Evolutionary conservation across 768 basidiomycete genomes (phyloP).

Genomic region (Hysterangium stoloniferum): DNA sequence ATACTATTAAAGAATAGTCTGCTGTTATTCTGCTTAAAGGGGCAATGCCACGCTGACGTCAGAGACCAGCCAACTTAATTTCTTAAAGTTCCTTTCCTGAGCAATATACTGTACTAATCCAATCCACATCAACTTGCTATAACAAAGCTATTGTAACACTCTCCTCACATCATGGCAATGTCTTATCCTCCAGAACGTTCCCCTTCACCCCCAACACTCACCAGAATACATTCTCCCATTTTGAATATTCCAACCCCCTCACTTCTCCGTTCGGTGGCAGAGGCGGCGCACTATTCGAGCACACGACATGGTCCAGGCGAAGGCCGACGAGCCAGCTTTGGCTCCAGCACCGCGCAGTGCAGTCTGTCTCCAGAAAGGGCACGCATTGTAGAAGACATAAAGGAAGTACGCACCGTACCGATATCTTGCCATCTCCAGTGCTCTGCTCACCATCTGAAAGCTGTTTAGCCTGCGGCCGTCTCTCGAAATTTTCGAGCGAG

Average conservation of each 20-base stretch:
- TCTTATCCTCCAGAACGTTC: conserved; percentile 19
- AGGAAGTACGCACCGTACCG: conserved; percentile 27
- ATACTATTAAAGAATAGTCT: too few species aligned
- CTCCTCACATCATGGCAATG: background rate
- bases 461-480: conserved; percentile 50
- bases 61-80: too few species aligned
- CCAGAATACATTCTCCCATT: conserved; percentile 35
- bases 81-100: too few species aligned
- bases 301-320: conserved; percentile 12
- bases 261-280: conserved; percentile 49
- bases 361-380: conserved; percentile 22
- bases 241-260: conserved; percentile 42
- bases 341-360: background rate
- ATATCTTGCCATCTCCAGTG: background rate
- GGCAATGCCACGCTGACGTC: too few species aligned
- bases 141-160: background rate
- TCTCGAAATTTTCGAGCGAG: conserved; percentile 41
- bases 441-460: background rate
- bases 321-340: conserved; percentile 12
- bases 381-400: conserved; percentile 50
- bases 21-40: too few species aligned
- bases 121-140: too few species aligned
- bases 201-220: conserved; percentile 34
- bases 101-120: too few species aligned
- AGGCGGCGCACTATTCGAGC: conserved; percentile 56